Base-by-base conservation (phyloP, 75 land plant species). In the Pseudotsuga menziesii region DNA sequence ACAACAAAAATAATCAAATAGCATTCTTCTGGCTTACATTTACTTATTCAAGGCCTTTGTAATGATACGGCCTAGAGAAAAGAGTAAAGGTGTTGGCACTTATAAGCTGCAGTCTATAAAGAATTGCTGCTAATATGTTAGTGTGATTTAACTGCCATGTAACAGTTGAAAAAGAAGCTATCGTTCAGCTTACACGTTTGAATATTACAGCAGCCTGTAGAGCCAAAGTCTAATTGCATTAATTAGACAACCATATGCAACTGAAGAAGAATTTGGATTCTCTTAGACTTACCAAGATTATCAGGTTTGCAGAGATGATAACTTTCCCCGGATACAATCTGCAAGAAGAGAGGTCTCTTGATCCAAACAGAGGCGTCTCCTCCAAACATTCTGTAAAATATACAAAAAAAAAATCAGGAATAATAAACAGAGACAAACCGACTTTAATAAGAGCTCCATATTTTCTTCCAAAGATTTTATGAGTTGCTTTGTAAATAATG, bases 261-360 rank as follows among this genome's bases (percentile, higher is more conserved):
- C 32, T 69, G 48, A 69, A 19, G 16, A 61, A 61, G 13, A 69
- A 69, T 41, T 41, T 9, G 12, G 20, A 39, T 69, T 69, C 23
- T 48, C 23, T 69, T 7, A 20, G 20, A 20, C 72, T 69, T 41
- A 20, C 72, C 54, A 41, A 69, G 52, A 44, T 23, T 26, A 36
- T 67, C 75, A 66, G 5, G 20, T 69, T 44, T 69, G 78, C 74
- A 48, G 32, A 23, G 25, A 20, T 56, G 74, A 83, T 56, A 83
- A 25, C 39, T 74, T 80, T 16, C 72, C 29, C 57, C 84, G 82
- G 57, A 83, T 82, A n/a, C 54, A 35, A 2, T 87, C 60, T 41
- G 84, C 93, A 57, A 93, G 85, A 35, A 71, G 22, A 44, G 73
- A 58, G 13, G 93, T 84, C 71, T 89, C 89, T 27, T 87, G 79